phyloP scores from a whole-genome alignment of 2,329 filamentous ascomycete species.

The Emmonsia crescens region DNA sequence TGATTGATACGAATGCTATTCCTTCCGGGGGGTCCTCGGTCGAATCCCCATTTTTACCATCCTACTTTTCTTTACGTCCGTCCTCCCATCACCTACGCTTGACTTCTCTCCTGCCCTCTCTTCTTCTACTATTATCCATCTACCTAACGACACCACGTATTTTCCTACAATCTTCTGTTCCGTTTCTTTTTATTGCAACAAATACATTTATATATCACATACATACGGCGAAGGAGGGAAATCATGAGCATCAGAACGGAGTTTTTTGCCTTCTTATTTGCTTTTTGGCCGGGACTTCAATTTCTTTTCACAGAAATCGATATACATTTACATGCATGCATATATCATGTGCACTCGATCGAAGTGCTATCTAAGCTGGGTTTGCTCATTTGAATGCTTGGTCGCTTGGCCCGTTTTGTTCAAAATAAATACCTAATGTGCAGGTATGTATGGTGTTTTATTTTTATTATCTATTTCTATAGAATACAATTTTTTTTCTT shows the following conservation, averaged over 20 bases:
- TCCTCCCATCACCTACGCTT: background rate
- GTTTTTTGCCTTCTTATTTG: background rate
- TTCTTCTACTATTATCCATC: background rate
- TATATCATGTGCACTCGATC: background rate
- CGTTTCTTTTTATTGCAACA: background rate
- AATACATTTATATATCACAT: background rate
- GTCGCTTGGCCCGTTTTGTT: background rate
- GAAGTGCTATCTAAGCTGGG: background rate
- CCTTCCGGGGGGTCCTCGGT: background rate
- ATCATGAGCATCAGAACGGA: background rate
- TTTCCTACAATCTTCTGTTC: background rate
- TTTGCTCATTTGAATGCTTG: background rate
- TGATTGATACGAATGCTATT: background rate
- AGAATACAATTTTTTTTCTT: background rate
- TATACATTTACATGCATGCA: background rate
- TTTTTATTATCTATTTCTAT: background rate
- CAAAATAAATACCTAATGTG: background rate
- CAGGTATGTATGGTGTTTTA: background rate
- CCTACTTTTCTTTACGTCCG: background rate
- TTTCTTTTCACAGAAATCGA: background rate
- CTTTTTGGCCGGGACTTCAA: slow-evolving; percentile 2
- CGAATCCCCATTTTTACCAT: background rate
- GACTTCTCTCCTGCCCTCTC: background rate
- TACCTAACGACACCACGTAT: background rate
- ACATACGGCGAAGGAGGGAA: background rate